phyloP scores from a whole-genome alignment of 805 yeast species.

The Starmerella bacillaris region DNA sequence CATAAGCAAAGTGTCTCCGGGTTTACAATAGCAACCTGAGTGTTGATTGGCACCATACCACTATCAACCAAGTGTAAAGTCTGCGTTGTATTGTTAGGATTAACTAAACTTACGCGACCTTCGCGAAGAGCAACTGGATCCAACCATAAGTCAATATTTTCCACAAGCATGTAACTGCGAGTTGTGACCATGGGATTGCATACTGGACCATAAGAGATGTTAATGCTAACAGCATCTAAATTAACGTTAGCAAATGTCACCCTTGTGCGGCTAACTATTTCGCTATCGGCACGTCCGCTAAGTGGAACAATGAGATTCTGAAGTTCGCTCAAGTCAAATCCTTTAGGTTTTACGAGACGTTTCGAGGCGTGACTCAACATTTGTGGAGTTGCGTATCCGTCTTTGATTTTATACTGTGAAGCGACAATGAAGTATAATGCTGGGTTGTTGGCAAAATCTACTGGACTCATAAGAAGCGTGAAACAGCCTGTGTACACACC shows the following conservation, averaged over 20 bases:
- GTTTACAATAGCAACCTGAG: conserved; percentile 84
- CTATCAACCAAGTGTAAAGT: conserved; percentile 77
- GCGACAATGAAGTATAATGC: conserved; percentile 48
- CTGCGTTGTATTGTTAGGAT: conserved; percentile 48
- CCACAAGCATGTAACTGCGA: conserved; percentile 72
- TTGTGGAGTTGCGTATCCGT: conserved; percentile 66
- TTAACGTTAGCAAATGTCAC: conserved; percentile 45
- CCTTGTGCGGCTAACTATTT: conserved; percentile 36
- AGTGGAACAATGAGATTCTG: conserved; percentile 72
- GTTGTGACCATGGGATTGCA: conserved; percentile 72
- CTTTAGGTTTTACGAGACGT: conserved; percentile 36
- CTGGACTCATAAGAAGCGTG: conserved; percentile 62
- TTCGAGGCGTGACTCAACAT: conserved; percentile 61
- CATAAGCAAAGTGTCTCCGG: conserved; percentile 76
- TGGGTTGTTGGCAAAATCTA: conserved; percentile 61
- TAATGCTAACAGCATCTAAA: conserved; percentile 50
- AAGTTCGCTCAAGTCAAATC: conserved; percentile 41
- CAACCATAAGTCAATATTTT: conserved; percentile 70
- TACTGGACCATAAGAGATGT: conserved; percentile 57
- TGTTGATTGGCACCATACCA: conserved; percentile 89
- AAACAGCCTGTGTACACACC: conserved; percentile 80
- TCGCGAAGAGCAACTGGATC: conserved; percentile 82
- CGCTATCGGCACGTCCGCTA: conserved; percentile 47
- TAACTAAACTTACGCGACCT: conserved; percentile 65
- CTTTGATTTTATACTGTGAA: conserved; percentile 65